Evolutionary conservation across 306 rosid species (phyloP).

Genomic region (Rosa multiflora): DNA sequence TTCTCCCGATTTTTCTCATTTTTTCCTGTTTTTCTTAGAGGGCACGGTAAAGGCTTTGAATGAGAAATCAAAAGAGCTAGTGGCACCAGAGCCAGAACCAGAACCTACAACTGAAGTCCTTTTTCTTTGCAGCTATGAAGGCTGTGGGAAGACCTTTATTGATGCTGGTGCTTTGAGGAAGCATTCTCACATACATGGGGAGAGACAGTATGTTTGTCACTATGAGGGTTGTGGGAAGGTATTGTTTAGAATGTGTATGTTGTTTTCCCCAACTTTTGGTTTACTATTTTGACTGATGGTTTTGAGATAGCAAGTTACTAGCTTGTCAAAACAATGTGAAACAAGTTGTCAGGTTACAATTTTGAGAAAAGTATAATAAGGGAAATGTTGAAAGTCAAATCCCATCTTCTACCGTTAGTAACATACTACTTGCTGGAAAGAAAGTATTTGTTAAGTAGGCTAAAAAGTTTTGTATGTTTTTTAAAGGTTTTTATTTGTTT

Average conservation of each 20-base stretch:
- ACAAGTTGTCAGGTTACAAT: background rate
- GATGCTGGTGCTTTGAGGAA: constrained; percentile 99
- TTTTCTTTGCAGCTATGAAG: constrained; percentile 92
- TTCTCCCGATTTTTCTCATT: constrained; percentile 26
- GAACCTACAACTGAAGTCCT: constrained; percentile 98
- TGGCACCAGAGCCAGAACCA: constrained; percentile 82
- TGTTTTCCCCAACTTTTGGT: background rate
- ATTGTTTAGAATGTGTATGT: constrained; percentile 6
- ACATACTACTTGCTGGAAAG: background rate
- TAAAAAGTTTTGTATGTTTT: background rate
- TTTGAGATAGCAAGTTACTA: background rate
- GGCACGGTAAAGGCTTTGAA: constrained; percentile 63
- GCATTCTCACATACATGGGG: constrained; percentile 98
- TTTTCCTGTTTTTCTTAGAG: constrained; percentile 43
- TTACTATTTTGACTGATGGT: background rate
- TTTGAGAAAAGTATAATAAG: background rate
- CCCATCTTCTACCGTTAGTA: background rate
- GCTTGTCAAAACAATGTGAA: background rate
- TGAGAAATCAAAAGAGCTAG: constrained; percentile 67
- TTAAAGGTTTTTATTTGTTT: background rate
- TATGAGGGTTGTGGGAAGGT: constrained; percentile 98
- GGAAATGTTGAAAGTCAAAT: background rate
- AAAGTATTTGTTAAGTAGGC: background rate
- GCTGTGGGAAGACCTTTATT: constrained; percentile 94
- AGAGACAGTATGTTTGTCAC: constrained; percentile 84